These are phyloP conservation scores for Leccinum olivaceopallidum DNA, from an alignment of 768 basidiomycete genomes.

Conservation along the genomic window DNA sequence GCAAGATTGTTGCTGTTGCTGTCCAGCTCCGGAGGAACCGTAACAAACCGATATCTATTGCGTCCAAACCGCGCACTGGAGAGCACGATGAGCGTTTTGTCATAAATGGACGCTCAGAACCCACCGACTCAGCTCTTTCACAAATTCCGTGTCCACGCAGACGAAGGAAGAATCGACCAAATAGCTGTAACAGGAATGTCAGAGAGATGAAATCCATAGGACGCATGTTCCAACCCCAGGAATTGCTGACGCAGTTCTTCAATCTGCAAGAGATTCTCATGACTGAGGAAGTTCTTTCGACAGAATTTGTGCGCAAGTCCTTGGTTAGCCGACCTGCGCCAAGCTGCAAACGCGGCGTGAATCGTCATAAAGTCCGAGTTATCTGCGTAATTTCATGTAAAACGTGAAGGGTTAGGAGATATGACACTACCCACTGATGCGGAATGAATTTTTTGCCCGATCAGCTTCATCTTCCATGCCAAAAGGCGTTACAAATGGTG, in stretches of 20 bases:
- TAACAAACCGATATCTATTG: slow-evolving; percentile 72
- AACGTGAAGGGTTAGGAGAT: slow-evolving; percentile 1
- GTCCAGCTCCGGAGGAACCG: slow-evolving; percentile 70
- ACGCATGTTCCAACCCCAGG: slow-evolving; percentile 48
- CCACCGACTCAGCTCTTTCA: slow-evolving; percentile 71
- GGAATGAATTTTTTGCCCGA: slow-evolving; percentile 78
- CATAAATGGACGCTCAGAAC: neutral
- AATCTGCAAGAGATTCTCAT: slow-evolving; percentile 94
- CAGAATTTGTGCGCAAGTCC: slow-evolving; percentile 73
- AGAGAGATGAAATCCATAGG: slow-evolving; percentile 5
- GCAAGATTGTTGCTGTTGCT: slow-evolving; percentile 62
- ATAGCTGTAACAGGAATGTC: slow-evolving; percentile 50
- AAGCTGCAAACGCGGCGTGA: slow-evolving; percentile 86
- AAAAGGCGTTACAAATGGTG: slow-evolving; percentile 88
- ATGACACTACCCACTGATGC: slow-evolving; percentile 51
- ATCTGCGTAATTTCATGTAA: slow-evolving; percentile 45
- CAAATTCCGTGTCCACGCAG: slow-evolving; percentile 59
- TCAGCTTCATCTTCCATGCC: slow-evolving; percentile 88
- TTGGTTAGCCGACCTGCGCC: slow-evolving; percentile 72
- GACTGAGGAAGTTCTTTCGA: slow-evolving; percentile 75
- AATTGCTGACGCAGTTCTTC: slow-evolving; percentile 95
- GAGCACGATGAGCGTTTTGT: slow-evolving; percentile 12
- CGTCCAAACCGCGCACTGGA: slow-evolving; percentile 73
- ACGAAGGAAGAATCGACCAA: slow-evolving; percentile 89
- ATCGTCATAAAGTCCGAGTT: slow-evolving; percentile 95